Evolutionary conservation across 1,284 basidiomycete genomes (phyloP), one percentile per base, ranked within the genome.

Genomic region (Sutorius eximius): DNA sequence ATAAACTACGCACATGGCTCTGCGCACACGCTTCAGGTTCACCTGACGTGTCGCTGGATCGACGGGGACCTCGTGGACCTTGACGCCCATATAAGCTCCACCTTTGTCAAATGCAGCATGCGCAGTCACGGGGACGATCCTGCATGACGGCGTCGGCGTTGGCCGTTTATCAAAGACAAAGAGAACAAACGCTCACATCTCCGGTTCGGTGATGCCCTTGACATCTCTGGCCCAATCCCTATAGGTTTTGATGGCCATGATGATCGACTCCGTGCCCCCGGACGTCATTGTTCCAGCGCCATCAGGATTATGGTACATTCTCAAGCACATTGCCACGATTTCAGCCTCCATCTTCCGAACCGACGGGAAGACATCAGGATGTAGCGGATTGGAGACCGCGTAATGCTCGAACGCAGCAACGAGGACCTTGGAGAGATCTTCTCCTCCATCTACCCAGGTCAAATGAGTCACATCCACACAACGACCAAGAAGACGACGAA

Each of bases 281-380:
- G 90, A 91, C 1, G 96, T 98, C 64, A 95, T 98, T 1, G 88
- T 88, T 13, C 96, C 96, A 2, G 92, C 93, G 10, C 90, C 91
- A 45, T 82, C 76, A 2, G 91, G 89, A 59, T 90, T 87, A 68
- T 93, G 89, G 77, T 91, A 97, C 76, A 96, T 80, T 55, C 83
- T 81, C 45, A 98, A 78, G 60, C 90, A 91, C 91, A 98, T 98
- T n/a, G 90, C 79, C 42, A 99, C 93, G 44, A 98, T 84, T 70
- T 98, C 95, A 9, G 95, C 90, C 69, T 99, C 96, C 96, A 99
- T 99, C 75, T 97, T 95, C 49, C 96, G 82, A 6, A 98, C 78
- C 0, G 91, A 89, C 1, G 96, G 95, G 76, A 99, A 98, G 34
- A 97, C 88, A 59, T 97, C 95, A 0, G 96, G 95, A 66, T 98